Evolutionary conservation across 176 grass and related monocot species (phyloP).

Genomic region (Triticum timopheevii): DNA sequence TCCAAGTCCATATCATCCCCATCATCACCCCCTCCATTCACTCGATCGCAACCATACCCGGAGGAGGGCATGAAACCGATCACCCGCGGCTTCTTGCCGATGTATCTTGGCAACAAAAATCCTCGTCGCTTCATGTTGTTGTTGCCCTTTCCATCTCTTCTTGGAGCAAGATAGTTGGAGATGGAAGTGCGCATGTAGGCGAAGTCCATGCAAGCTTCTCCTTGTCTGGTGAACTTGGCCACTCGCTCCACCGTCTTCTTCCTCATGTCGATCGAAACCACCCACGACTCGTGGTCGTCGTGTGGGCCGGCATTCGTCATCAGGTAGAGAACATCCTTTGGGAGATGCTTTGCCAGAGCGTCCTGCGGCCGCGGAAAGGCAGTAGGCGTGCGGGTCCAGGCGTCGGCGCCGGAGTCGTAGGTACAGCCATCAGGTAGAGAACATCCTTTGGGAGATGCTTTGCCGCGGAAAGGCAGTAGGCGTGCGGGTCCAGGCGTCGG

Average conservation of each 20-base stretch:
- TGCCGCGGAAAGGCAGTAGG: no score
- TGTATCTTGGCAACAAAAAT: neutral
- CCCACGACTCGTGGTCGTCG: neutral
- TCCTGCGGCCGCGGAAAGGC: no score
- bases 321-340: neutral
- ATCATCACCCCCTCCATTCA: neutral
- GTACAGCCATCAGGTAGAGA: no score
- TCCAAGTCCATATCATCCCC: constrained; percentile 57
- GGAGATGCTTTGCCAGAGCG: no score
- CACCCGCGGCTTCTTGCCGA: neutral
- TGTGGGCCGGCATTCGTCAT: neutral
- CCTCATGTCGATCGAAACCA: neutral
- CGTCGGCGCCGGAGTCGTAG: no score
- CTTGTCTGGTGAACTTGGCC: neutral
- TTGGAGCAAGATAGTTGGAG: neutral
- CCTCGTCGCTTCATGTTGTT: neutral
- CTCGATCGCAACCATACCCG: neutral
- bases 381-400: no score
- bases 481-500: no score
- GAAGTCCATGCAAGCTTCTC: neutral
- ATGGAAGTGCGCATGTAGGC: neutral
- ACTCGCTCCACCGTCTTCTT: neutral
- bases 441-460: no score
- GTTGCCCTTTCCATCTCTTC: neutral
- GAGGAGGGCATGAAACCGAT: neutral